phyloP scores from a whole-genome alignment of 1,284 basidiomycete species.

The Serendipita sp. region DNA sequence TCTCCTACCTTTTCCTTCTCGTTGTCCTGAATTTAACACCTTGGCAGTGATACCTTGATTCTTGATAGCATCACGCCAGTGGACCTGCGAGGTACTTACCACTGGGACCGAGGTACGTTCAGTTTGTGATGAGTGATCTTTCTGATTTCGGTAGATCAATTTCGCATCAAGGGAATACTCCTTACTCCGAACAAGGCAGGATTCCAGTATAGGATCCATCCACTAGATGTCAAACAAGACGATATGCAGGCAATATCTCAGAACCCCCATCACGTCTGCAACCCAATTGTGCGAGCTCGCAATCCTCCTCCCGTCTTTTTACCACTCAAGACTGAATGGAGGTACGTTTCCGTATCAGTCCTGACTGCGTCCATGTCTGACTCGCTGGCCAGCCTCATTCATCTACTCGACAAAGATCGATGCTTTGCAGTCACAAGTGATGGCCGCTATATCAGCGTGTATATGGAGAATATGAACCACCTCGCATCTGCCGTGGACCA shows the following conservation, averaged over 20 bases:
- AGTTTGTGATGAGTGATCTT: background rate
- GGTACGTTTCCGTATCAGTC: background rate
- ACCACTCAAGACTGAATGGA: background rate
- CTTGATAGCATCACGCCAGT: background rate
- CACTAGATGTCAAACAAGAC: background rate
- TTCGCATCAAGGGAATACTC: background rate
- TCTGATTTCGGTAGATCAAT: background rate
- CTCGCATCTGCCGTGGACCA: conserved; percentile 23
- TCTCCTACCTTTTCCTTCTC: background rate
- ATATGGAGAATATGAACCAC: conserved; percentile 23
- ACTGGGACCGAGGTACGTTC: background rate
- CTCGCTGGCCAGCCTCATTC: background rate
- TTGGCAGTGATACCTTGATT: background rate
- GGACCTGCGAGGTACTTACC: background rate
- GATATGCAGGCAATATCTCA: background rate
- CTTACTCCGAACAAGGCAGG: background rate
- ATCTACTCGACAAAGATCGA: conserved; percentile 25
- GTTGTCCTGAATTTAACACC: background rate
- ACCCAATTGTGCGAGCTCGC: background rate
- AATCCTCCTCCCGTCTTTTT: background rate
- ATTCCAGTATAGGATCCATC: background rate
- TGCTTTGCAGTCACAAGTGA: conserved; percentile 30
- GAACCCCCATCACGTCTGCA: background rate
- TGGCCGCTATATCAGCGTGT: conserved; percentile 24
- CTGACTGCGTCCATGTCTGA: background rate